Percentiles rank a stretch among this genome's conserved stretches.
phyloP scores from a whole-genome alignment of 345 rosid species.

The Hypericum androsaemum region DNA sequence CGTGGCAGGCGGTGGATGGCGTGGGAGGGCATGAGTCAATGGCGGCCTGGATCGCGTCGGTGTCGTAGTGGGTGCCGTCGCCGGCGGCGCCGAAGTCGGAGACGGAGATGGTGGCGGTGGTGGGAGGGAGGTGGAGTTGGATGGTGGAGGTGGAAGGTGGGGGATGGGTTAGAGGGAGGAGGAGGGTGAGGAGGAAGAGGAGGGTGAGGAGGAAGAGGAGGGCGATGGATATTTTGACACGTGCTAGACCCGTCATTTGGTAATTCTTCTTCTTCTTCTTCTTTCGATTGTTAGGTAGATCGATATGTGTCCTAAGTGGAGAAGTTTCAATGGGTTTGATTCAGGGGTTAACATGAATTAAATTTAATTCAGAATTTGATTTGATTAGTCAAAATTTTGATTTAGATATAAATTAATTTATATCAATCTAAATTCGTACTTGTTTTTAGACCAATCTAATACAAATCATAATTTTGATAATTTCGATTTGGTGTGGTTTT shows the following conservation, averaged over 20 bases:
- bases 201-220: slow-evolving; percentile 17
- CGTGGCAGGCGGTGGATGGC: slow-evolving; percentile 35
- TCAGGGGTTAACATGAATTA: no score
- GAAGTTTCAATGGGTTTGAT: no score
- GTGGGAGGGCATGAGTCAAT: slow-evolving; percentile 50
- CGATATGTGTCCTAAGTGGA: no score
- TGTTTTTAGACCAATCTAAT: no score
- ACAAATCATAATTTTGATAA: no score
- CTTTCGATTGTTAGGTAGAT: no score
- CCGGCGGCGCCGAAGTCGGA: slow-evolving; percentile 76
- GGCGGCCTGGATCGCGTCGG: slow-evolving; percentile 61
- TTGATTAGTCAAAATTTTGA: no score
- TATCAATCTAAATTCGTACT: no score
- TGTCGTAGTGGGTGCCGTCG: slow-evolving; percentile 65
- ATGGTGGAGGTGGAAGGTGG: slow-evolving; percentile 21
- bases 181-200: slow-evolving; percentile 11
- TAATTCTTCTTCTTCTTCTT: no score
- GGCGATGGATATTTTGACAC: slow-evolving; percentile 11
- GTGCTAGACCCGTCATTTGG: slow-evolving; percentile 26
- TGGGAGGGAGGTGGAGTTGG: slow-evolving; percentile 15
- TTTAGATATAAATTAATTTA: no score
- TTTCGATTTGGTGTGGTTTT: no score
- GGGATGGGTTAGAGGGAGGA: slow-evolving; percentile 22
- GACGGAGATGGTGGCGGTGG: slow-evolving; percentile 27
- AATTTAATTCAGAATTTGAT: no score